Base-by-base conservation (phyloP, 148 eudicot genomes). In the Gaultheria prostrata region DNA sequence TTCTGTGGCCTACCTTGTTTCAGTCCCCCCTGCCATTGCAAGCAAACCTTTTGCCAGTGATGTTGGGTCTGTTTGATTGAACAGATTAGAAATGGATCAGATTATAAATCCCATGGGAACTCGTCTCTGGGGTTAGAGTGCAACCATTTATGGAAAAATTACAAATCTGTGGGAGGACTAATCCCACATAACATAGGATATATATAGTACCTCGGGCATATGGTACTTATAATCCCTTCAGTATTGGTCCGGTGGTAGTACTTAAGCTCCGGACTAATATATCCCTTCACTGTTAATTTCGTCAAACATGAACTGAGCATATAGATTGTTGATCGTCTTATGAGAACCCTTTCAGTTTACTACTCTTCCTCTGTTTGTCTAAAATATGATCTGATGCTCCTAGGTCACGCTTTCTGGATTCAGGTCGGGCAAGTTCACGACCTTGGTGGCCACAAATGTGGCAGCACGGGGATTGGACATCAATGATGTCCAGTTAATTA, bases 381-480 rank as follows among this genome's bases (percentile, higher is more conserved):
- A 69, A 6, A n/a, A 3, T 35, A 43, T 76, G 24, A 14, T 81
- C 70, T 59, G 51, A 71, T 75, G 63, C 72, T 89, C 82, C 30
- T 84, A 96, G 99, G 90, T 91, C 32, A 96, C 99, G 17, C 91
- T 96, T 78, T 30, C 87, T 74, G 97, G 95, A 88, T 96, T 94
- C 81, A 91, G 97, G 87, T 94, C 95, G 53, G 99, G 99, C 45
- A 93, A 92, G 85, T 96, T 96, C 85, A 17, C 86, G 82, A 93
- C 94, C 18, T 83, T 97, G 77, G 99, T 96, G 74, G 99, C 98
- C 53, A 96, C 98, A 69, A 93, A 93, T 86, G 98, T 96, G 72
- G 98, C 98, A 59, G 98, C 98, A 28, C 89, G 98, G 76, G 98
- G 98, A 61, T 84, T 96, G 84, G 98, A 96, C 82, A 96, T 96